Conservation (phyloP, 2,329 filamentous ascomycete genomes). For the Penicillium digitatum region DNA sequence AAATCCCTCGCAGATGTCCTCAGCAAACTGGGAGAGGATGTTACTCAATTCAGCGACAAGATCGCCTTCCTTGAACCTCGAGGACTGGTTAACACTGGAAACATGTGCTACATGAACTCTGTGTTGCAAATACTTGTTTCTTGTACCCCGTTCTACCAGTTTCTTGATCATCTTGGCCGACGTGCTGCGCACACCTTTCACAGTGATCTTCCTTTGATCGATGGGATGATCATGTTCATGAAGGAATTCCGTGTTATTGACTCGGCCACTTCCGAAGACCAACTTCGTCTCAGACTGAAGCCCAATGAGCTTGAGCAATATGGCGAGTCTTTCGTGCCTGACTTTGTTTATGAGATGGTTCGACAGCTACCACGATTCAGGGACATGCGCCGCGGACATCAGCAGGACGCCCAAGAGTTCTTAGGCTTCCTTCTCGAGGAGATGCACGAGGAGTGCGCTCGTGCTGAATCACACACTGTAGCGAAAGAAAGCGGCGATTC, state of each 20-base stretch:
- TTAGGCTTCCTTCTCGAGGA: constrained; percentile 88
- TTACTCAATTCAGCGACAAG: constrained; percentile 55
- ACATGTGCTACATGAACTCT: constrained; percentile 99
- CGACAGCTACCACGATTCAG: constrained; percentile 80
- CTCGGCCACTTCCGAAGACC: constrained; percentile 68
- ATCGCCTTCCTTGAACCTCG: constrained; percentile 84
- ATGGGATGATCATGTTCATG: constrained; percentile 97
- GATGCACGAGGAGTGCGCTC: constrained; percentile 85
- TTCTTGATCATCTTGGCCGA: constrained; percentile 80
- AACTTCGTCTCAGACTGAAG: constrained; percentile 70
- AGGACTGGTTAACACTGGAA: constrained; percentile 92
- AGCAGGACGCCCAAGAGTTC: constrained; percentile 97
- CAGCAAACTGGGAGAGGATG: constrained; percentile 64
- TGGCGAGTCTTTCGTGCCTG: constrained; percentile 85
- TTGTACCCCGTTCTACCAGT: constrained; percentile 90
- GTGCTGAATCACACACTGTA: constrained; percentile 61
- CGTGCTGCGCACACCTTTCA: constrained; percentile 88
- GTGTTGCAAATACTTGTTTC: constrained; percentile 94
- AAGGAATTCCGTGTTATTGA: constrained; percentile 84
- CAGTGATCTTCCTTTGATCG: constrained; percentile 86
- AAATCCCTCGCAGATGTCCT: constrained; percentile 74
- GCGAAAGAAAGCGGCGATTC: constrained; percentile 38
- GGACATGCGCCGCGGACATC: constrained; percentile 89
- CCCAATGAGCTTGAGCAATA: constrained; percentile 81
- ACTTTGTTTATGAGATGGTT: constrained; percentile 94